phyloP scores from a whole-genome alignment of 208 protist species.

The Porcisia hertigi region DNA sequence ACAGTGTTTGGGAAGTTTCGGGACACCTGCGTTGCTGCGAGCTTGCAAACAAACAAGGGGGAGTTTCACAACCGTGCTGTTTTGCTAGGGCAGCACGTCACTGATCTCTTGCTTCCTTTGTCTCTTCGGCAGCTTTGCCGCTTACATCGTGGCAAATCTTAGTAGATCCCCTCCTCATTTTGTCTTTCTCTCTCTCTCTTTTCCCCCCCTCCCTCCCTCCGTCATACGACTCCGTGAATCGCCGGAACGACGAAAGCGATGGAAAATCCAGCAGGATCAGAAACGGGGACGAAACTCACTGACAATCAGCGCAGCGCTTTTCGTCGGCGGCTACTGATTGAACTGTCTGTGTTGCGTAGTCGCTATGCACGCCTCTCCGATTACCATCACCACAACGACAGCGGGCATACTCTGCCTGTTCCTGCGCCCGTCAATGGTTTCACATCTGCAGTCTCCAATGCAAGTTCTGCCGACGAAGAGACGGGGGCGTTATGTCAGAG shows the following conservation, averaged over 20 bases:
- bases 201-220: background rate
- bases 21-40: background rate
- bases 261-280: background rate
- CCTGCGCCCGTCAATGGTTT: too few relatives aligned
- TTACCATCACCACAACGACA: background rate
- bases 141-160: background rate
- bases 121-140: background rate
- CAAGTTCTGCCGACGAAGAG: background rate
- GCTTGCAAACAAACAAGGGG: background rate
- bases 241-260: background rate
- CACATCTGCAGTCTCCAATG: background rate
- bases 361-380: slow-evolving; percentile 15
- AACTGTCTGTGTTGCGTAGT: slow-evolving; percentile 27
- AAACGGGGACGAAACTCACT: background rate
- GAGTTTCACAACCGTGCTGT: background rate
- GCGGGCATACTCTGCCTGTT: background rate
- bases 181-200: background rate
- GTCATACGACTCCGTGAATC: background rate
- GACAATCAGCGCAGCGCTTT: background rate
- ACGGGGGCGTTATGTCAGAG: slow-evolving; percentile 53
- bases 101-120: background rate
- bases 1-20: background rate
- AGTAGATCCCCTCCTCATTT: background rate
- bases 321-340: slow-evolving; percentile 29
- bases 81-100: background rate